phyloP scores from a whole-genome alignment of 257 asterid genomes.

The Jacaranda copaia region DNA sequence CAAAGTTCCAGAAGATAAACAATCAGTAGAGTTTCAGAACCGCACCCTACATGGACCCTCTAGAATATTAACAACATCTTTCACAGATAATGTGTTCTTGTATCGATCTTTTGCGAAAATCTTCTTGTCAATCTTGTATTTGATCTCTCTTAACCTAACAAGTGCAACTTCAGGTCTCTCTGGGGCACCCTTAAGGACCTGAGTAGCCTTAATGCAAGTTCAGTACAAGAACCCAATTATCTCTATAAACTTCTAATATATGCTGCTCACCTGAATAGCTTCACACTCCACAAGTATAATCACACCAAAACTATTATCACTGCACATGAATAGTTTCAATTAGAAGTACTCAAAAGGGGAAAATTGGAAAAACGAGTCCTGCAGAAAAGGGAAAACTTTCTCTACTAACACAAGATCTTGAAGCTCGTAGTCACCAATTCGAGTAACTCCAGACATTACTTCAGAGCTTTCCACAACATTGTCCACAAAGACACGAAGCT shows the following conservation, averaged over 20 bases:
- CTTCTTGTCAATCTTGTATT: conserved; percentile 81
- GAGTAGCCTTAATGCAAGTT: conserved; percentile 32
- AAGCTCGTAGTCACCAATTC: conserved; percentile 94
- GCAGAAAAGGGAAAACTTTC: conserved; percentile 49
- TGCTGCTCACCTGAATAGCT: conserved; percentile 79
- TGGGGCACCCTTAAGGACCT: conserved; percentile 96
- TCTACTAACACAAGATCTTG: conserved; percentile 91
- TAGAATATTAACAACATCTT: conserved; percentile 85
- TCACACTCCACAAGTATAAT: conserved; percentile 96
- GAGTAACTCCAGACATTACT: conserved; percentile 87
- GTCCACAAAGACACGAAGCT: conserved; percentile 96
- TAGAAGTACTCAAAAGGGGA: conserved; percentile 6
- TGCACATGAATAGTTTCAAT: conserved; percentile 47
- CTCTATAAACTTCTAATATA: conserved; percentile 2
- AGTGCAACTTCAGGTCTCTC: conserved; percentile 97
- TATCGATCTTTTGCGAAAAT: conserved; percentile 69
- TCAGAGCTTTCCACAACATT: conserved; percentile 97
- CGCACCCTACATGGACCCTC: conserved; percentile 95
- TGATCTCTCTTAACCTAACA: conserved; percentile 89
- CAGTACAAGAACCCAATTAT: conserved; percentile 32
- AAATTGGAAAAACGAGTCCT: conserved; percentile 17
- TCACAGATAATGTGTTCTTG: conserved; percentile 77
- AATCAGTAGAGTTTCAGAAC: conserved; percentile 19
- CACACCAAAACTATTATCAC: conserved; percentile 92
- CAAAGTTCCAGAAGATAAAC: conserved; percentile 11